Evolutionary conservation across 78 protist species (phyloP).

Genomic region (Ministeria vibrans): DNA sequence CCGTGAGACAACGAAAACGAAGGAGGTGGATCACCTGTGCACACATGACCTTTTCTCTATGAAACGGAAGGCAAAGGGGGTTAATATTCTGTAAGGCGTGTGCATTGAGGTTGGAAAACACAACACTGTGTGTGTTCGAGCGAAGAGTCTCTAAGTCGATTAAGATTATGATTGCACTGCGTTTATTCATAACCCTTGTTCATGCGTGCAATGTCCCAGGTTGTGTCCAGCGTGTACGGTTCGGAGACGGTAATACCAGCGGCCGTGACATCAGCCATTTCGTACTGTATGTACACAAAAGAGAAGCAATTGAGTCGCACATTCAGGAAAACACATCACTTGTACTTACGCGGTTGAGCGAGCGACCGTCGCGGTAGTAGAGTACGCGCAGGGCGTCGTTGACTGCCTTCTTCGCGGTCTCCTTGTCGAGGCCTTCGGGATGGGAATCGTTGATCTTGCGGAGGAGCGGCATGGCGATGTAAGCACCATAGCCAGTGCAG

Average conservation of each 20-base stretch:
- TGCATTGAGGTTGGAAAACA: no score
- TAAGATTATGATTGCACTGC: no score
- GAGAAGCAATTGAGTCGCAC: background rate
- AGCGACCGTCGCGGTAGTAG: slow-evolving; percentile 83
- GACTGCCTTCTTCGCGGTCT: slow-evolving; percentile 55
- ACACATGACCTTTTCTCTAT: no score
- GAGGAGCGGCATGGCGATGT: slow-evolving; percentile 54
- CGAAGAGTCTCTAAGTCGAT: no score
- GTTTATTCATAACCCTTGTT: background rate
- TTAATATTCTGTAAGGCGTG: no score
- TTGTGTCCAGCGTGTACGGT: slow-evolving; percentile 42
- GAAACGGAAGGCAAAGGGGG: no score
- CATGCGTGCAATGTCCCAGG: slow-evolving; percentile 38
- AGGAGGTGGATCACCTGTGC: no score
- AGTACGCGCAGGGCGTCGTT: slow-evolving; percentile 69
- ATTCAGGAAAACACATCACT: background rate
- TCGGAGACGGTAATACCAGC: slow-evolving; percentile 18
- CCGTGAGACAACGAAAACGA: no score
- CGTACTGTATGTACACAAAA: background rate
- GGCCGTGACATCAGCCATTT: slow-evolving; percentile 29
- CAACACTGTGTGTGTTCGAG: no score
- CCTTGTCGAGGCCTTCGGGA: slow-evolving; percentile 31
- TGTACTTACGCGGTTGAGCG: slow-evolving; percentile 49
- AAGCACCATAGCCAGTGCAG: slow-evolving; percentile 87
- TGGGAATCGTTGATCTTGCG: background rate